These are phyloP conservation scores for Rhynchosporium graminicola DNA, from an alignment of 2,329 filamentous ascomycete genomes.

Conservation along the genomic window DNA sequence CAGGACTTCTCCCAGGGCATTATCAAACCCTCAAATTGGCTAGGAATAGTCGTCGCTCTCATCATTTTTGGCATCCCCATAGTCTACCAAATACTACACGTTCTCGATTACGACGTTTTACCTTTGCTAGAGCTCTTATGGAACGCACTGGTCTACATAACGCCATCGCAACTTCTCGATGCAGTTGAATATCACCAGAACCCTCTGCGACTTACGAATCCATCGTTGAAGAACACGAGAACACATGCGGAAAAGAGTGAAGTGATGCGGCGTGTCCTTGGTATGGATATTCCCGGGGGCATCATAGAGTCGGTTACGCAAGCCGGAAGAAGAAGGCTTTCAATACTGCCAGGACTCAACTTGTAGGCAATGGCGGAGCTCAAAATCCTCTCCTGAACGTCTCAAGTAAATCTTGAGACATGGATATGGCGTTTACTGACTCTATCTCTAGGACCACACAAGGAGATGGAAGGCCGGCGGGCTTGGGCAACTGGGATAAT, in stretches of 20 bases:
- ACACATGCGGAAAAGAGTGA: slow-evolving; percentile 63
- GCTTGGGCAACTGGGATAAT: slow-evolving; percentile 89
- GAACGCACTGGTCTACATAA: slow-evolving; percentile 59
- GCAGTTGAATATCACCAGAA: slow-evolving; percentile 49
- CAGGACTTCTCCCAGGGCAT: slow-evolving; percentile 38
- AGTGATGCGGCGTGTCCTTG: slow-evolving; percentile 62
- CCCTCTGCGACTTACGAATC: slow-evolving; percentile 50
- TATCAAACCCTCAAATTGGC: slow-evolving; percentile 18
- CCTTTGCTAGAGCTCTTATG: slow-evolving; percentile 55
- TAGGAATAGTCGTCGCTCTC: slow-evolving; percentile 30
- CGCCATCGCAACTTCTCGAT: slow-evolving; percentile 59
- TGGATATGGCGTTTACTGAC: too few species aligned
- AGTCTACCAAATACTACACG: slow-evolving; percentile 37
- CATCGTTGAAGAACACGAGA: slow-evolving; percentile 41
- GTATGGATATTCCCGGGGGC: slow-evolving; percentile 54
- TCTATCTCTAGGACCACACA: slow-evolving; percentile 42
- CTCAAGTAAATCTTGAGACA: too few species aligned
- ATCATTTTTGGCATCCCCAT: slow-evolving; percentile 34
- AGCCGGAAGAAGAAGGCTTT: slow-evolving; percentile 57
- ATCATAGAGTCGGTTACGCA: slow-evolving; percentile 59
- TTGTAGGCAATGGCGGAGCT: slow-evolving; percentile 8
- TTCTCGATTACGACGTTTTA: slow-evolving; percentile 42
- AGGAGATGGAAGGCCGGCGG: slow-evolving; percentile 54
- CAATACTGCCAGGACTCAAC: slow-evolving; percentile 46
- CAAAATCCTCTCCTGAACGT: too few species aligned